Percentiles rank a stretch among this genome's conserved stretches.
These are phyloP conservation scores for Phytopythium montanum DNA, from an alignment of 352 stramenopile genomes.

Conservation along the genomic window DNA sequence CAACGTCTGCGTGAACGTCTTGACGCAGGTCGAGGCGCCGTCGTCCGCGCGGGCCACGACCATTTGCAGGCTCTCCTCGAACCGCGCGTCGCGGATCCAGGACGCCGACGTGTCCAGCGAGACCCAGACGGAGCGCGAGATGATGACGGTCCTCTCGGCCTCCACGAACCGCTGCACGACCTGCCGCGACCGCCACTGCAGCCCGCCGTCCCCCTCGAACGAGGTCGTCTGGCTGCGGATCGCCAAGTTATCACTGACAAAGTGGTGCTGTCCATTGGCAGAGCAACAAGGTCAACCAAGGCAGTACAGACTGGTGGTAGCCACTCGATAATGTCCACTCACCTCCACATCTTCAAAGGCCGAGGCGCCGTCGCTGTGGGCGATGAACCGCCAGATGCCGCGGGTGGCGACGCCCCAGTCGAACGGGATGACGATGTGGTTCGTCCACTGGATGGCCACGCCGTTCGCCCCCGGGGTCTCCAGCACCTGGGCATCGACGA, in stretches of 20 bases:
- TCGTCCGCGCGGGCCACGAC: not conserved
- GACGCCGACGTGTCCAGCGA: not conserved
- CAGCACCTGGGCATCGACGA: not conserved
- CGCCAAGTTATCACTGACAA: not conserved
- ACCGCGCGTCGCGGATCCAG: not conserved
- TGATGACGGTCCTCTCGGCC: not conserved
- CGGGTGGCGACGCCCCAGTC: not conserved
- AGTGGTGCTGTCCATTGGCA: not conserved
- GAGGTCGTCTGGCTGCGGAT: not conserved
- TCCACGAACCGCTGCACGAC: conserved; percentile 1
- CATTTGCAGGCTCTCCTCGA: not conserved
- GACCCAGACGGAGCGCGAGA: conserved; percentile 1
- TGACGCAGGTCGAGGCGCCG: not conserved
- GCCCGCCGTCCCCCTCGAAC: not conserved
- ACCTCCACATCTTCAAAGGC: not conserved
- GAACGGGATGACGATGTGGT: conserved; percentile 1
- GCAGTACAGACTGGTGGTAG: too few species aligned
- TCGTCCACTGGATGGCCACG: conserved; percentile 3
- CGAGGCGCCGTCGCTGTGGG: not conserved
- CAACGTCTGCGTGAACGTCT: not conserved
- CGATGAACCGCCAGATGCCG: conserved; percentile 5
- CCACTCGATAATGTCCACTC: too few species aligned
- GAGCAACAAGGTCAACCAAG: too few species aligned
- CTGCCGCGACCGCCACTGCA: not conserved
- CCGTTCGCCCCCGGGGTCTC: not conserved